Conservation (phyloP, 192 early-diverging fungal species). For the Chytriomyces sp. region DNA sequence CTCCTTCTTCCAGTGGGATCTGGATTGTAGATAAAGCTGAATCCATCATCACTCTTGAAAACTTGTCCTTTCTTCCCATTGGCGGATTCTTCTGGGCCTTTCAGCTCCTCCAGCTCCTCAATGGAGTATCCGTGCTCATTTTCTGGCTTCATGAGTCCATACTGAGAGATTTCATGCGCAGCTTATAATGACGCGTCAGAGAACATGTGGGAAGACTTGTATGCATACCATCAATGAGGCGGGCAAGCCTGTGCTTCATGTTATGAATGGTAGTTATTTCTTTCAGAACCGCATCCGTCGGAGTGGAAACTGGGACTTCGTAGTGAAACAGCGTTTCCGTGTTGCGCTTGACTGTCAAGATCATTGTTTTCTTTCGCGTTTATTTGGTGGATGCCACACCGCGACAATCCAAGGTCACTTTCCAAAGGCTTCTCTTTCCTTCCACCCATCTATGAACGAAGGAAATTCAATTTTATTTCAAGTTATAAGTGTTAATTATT, state of each 20-base stretch:
- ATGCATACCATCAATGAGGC: conserved; percentile 48
- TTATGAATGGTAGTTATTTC: conserved; percentile 42
- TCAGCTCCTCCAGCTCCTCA: conserved; percentile 58
- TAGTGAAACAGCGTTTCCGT: conserved; percentile 30
- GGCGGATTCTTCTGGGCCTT: conserved; percentile 9
- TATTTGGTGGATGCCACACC: no score
- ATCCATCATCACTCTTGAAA: conserved; percentile 43
- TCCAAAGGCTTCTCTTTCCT: no score
- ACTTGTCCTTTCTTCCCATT: conserved; percentile 17
- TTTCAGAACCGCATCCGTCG: conserved; percentile 10
- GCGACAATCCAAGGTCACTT: no score
- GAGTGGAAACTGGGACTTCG: conserved; percentile 15
- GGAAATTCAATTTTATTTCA: no score
- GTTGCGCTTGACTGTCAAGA: conserved; percentile 32
- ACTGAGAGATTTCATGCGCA: conserved; percentile 50
- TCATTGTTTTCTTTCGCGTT: conserved; percentile 17
- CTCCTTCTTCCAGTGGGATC: conserved; percentile 60
- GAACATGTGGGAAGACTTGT: not conserved
- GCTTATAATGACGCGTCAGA: conserved; percentile 24
- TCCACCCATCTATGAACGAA: no score
- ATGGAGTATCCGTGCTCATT: conserved; percentile 58
- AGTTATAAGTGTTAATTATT: no score
- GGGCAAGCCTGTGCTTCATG: conserved; percentile 35
- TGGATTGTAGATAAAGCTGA: conserved; percentile 44
- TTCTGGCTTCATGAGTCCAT: conserved; percentile 55